Evolutionary conservation across 1,284 basidiomycete genomes (phyloP).

Genomic region (Thecaphora thlaspeos): DNA sequence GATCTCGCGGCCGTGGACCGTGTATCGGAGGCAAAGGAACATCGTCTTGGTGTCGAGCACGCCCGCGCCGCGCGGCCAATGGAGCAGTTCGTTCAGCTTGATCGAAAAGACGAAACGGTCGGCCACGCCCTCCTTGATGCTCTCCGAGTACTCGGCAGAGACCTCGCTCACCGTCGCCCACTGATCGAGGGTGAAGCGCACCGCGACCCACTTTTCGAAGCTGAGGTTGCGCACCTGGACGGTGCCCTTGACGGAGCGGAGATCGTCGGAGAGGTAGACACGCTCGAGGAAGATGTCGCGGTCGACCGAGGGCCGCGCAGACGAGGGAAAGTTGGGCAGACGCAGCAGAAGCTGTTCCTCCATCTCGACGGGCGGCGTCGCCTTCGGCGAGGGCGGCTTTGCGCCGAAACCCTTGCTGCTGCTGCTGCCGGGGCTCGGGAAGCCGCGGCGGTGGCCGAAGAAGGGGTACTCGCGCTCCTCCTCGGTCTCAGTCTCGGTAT

Average conservation of each 20-base stretch:
- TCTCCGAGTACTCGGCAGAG: constrained; percentile 71
- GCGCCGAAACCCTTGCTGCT: constrained; percentile 1
- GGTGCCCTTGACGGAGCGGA: constrained; percentile 67
- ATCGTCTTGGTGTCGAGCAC: constrained; percentile 81
- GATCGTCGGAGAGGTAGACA: constrained; percentile 67
- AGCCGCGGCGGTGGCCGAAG: constrained; percentile 27
- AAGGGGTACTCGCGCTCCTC: constrained; percentile 59
- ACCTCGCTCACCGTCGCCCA: constrained; percentile 97
- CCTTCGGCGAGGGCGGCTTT: constrained; percentile 35
- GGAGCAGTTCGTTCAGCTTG: constrained; percentile 61
- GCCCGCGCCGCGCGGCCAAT: constrained; percentile 56
- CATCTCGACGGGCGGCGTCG: constrained; percentile 18
- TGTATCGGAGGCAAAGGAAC: constrained; percentile 77
- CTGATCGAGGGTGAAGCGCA: constrained; percentile 86
- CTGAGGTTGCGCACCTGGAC: constrained; percentile 81
- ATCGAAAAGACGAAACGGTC: constrained; percentile 66
- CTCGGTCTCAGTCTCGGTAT: constrained; percentile 76
- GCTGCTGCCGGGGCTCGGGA: neutral
- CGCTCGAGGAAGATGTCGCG: constrained; percentile 63
- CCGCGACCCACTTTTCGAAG: constrained; percentile 81
- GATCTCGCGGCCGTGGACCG: constrained; percentile 70
- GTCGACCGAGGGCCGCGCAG: constrained; percentile 58
- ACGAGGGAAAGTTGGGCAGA: constrained; percentile 63
- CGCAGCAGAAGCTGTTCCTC: constrained; percentile 59
- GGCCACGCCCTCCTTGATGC: constrained; percentile 63